phyloP scores from a whole-genome alignment of 352 stramenopile species.

The Pythium dissimile region DNA sequence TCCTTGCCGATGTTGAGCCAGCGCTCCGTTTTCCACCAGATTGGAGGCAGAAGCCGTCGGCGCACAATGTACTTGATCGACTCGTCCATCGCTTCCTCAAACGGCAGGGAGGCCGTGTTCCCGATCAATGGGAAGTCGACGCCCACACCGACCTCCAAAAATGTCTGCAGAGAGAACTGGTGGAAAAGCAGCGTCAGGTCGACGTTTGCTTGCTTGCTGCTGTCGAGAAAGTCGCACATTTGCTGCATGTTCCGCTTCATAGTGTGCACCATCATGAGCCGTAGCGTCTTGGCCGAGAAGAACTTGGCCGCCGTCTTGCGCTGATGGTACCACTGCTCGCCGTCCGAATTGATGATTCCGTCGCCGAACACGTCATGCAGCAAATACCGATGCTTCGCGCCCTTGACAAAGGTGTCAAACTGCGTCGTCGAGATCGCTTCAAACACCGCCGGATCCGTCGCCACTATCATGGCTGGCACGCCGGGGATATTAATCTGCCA shows the following conservation, averaged over 20 bases:
- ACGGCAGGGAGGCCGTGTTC: conserved; percentile 28
- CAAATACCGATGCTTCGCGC: conserved; percentile 11
- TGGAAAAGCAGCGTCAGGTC: conserved; percentile 34
- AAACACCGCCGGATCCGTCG: conserved; percentile 14
- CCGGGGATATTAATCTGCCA: conserved; percentile 21
- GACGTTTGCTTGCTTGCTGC: not conserved
- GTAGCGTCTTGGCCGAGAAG: conserved; percentile 28
- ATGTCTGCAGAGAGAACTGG: conserved; percentile 48
- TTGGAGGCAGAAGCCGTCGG: conserved; percentile 39
- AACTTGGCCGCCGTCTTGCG: conserved; percentile 28
- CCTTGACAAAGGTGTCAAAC: conserved; percentile 30
- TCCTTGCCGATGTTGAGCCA: conserved; percentile 38
- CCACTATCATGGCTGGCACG: conserved; percentile 13
- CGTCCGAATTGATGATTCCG: conserved; percentile 23
- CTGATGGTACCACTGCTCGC: conserved; percentile 30
- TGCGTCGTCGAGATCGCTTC: conserved; percentile 33
- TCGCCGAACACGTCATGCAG: conserved; percentile 23
- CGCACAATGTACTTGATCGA: conserved; percentile 28
- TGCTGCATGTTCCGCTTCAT: conserved; percentile 13
- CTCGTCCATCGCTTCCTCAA: conserved; percentile 39
- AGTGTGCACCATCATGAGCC: conserved; percentile 18
- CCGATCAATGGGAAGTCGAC: conserved; percentile 38
- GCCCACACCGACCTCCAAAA: conserved; percentile 46
- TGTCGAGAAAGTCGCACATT: conserved; percentile 10
- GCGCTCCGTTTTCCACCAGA: conserved; percentile 51